Evolutionary conservation across 306 rosid species (phyloP).

Genomic region (Styphnolobium japonicum): DNA sequence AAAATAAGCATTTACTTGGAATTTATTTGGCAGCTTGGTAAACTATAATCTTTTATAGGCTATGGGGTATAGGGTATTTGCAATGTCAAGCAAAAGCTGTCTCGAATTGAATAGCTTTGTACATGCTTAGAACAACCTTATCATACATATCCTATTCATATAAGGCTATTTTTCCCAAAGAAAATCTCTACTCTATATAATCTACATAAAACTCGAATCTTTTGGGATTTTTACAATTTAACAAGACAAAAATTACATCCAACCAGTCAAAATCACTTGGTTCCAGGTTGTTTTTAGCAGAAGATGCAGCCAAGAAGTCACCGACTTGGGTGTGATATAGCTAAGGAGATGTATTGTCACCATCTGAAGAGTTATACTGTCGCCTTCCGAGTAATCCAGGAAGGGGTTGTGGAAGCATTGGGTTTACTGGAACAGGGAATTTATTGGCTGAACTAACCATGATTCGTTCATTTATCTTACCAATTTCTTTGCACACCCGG

Average conservation of each 20-base stretch:
- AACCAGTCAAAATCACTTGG: slow-evolving; percentile 33
- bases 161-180: slow-evolving; percentile 10
- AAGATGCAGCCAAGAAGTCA: slow-evolving; percentile 33
- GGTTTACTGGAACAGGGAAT: slow-evolving; percentile 93
- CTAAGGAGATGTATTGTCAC: slow-evolving; percentile 52
- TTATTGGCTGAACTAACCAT: slow-evolving; percentile 69
- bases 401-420: slow-evolving; percentile 67
- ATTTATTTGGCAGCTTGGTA: no score
- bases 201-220: slow-evolving; percentile 53
- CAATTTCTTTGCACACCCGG: slow-evolving; percentile 89
- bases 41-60: no score
- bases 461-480: slow-evolving; percentile 76
- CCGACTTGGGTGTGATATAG: slow-evolving; percentile 10
- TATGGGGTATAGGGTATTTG: not conserved
- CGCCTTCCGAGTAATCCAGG: slow-evolving; percentile 48
- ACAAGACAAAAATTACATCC: slow-evolving; percentile 26
- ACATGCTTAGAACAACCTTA: slow-evolving; percentile 23
- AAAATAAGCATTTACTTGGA: no score
- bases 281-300: slow-evolving; percentile 31
- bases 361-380: slow-evolving; percentile 54
- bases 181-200: slow-evolving; percentile 44
- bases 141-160: slow-evolving; percentile 26
- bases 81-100: not conserved
- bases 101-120: slow-evolving; percentile 29
- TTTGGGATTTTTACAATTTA: slow-evolving; percentile 46